These are phyloP conservation scores for Pistacia atlantica DNA, from an alignment of 345 rosid species.

Conservation along the genomic window DNA sequence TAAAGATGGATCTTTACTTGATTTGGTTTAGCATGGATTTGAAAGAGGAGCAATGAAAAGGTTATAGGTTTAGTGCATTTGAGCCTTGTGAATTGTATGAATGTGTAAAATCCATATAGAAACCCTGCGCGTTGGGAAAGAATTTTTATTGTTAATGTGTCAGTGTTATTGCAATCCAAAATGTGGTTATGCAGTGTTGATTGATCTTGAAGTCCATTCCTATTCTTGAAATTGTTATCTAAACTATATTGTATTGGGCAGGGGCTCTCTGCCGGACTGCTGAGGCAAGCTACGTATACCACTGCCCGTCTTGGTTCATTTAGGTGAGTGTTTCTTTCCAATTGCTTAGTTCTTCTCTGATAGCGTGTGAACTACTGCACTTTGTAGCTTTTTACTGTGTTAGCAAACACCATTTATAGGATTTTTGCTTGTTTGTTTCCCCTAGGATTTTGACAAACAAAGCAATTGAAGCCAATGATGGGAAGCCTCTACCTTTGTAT, in stretches of 20 bases:
- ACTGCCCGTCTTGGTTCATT: constrained; percentile 98
- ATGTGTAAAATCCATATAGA: not conserved
- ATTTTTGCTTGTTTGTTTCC: constrained; percentile 8
- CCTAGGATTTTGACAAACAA: constrained; percentile 81
- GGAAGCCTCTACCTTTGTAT: constrained; percentile 95
- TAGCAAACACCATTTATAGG: constrained; percentile 4
- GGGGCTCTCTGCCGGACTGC: constrained; percentile 94
- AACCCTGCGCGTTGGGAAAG: not conserved
- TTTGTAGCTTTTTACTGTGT: not conserved
- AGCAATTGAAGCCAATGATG: constrained; percentile 88
- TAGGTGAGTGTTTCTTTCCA: constrained; percentile 53
- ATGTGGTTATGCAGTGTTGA: not conserved
- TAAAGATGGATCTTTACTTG: not conserved
- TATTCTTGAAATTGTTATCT: constrained; percentile 10
- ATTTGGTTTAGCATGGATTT: not conserved
- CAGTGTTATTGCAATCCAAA: not conserved
- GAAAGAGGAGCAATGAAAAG: not conserved
- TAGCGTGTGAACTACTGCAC: not conserved
- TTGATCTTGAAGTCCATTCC: not conserved
- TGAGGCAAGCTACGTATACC: constrained; percentile 97
- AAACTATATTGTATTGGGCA: constrained; percentile 26
- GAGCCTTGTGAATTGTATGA: not conserved
- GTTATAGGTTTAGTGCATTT: too few species aligned
- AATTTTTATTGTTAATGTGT: not conserved
- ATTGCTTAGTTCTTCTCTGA: not conserved